Base-by-base conservation (phyloP, 2,329 filamentous ascomycete species). In the Arthrobotrys sinensis region DNA sequence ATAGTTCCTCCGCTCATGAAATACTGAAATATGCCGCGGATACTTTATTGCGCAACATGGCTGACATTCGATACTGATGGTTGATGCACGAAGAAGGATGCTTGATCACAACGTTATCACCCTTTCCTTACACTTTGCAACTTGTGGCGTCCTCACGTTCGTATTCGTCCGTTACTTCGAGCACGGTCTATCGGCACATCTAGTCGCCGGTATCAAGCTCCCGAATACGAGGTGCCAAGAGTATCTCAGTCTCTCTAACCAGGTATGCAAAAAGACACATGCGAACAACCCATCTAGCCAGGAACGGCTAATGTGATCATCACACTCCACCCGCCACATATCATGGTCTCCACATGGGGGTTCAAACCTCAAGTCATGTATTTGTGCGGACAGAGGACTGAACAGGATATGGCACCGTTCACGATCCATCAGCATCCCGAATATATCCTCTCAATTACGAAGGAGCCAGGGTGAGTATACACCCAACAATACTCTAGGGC, bases 161-260 rank as follows among this genome's bases (percentile, higher is more conserved):
- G 72, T 77, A 77, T 77, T 77, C 32, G 57, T 64, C 40, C 60
- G n/a, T 38, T 36, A 45, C 43, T 34, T 64, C 36, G 11, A 63
- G 48, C 60, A 43, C 34, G 40, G 21, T 70, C 45, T 52, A 46
- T 67, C 73, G 66, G 73, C 73, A 76, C 50, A 46, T 67, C 32
- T 19, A 24, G 40, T 65, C 43, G 38, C 52, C 50, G 55, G 38
- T 28, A 32, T 70, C 43, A 60, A 65, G 57, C 53, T 77, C 62
- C 72, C 67, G 48, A 71, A 77, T 71, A 77, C 73, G 66, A 77
- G 50, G 21, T 36, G 71, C 71, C 71, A 77, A 77, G 66, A 62
- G 48, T 8, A 19, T 65, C 28, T 32, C 45, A 46, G 36, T 10
- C 36, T 55, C 24, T 36, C 38, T 60, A 60, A 60, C 55, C 55